phyloP scores from a whole-genome alignment of 768 basidiomycete genomes.

The Boletus rubescentipes region DNA sequence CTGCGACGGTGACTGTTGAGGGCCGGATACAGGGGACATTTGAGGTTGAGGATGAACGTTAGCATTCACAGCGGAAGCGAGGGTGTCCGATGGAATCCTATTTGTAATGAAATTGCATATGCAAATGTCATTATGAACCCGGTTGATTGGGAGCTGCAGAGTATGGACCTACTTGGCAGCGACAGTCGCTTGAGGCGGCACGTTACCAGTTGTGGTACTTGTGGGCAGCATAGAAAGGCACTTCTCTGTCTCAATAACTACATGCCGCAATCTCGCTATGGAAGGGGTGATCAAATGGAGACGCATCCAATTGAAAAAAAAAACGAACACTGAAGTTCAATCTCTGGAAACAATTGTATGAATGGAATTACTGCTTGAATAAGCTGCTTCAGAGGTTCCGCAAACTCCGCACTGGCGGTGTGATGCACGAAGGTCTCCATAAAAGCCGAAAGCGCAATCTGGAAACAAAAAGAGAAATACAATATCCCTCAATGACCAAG shows the following conservation, averaged over 20 bases:
- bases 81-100: not conserved
- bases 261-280: constrained; percentile 21
- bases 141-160: not conserved
- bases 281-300: not conserved
- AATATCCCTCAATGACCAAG: not conserved
- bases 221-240: not conserved
- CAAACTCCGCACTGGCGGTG: not conserved
- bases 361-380: constrained; percentile 23
- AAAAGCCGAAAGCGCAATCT: constrained; percentile 26
- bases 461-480: not conserved
- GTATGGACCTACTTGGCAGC: constrained; percentile 13
- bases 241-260: constrained; percentile 11
- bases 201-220: not conserved
- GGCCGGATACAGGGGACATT: not conserved
- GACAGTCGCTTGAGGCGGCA: not conserved
- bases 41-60: not conserved
- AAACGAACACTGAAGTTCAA: constrained; percentile 23
- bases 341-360: constrained; percentile 19
- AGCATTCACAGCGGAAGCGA: not conserved
- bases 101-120: not conserved
- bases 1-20: not conserved
- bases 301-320: not conserved
- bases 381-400: constrained; percentile 16
- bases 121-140: constrained; percentile 1
- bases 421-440: constrained; percentile 6